Conservation (phyloP, 1,139 yeast genomes). For the Pichia sp. region DNA sequence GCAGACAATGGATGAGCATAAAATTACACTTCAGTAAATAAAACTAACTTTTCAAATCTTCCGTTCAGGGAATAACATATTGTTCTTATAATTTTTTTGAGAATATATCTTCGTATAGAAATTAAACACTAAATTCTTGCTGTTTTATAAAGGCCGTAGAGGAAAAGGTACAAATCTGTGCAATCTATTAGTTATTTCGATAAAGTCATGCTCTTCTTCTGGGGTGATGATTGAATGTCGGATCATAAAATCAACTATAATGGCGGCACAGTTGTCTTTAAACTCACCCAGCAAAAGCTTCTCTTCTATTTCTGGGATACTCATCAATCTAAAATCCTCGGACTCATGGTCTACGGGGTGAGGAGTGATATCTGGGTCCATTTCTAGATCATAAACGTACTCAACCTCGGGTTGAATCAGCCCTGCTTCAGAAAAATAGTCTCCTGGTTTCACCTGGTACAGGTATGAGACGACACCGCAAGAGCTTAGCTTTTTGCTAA, state of each 20-base stretch:
- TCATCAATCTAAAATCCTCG: conserved; percentile 62
- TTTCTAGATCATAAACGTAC: conserved; percentile 65
- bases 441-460: conserved; percentile 34
- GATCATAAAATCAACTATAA: conserved; percentile 75
- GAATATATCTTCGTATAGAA: not conserved
- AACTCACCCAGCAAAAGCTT: conserved; percentile 54
- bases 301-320: conserved; percentile 49
- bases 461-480: conserved; percentile 73
- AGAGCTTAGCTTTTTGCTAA: conserved; percentile 41
- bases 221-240: conserved; percentile 58
- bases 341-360: conserved; percentile 85
- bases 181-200: conserved; percentile 51
- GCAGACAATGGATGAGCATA: conserved; percentile 79
- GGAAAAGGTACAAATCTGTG: conserved; percentile 78
- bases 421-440: conserved; percentile 40
- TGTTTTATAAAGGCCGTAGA: conserved; percentile 25
- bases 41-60: not conserved
- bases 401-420: conserved; percentile 87
- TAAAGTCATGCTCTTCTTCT: conserved; percentile 53
- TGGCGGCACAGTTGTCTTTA: conserved; percentile 85
- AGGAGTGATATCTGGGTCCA: conserved; percentile 53
- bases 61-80: not conserved
- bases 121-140: not conserved
- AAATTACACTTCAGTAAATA: conserved; percentile 76
- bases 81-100: not conserved